These are phyloP conservation scores for Adansonia rubrostipa DNA, from an alignment of 441 rosid species.

Conservation along the genomic window DNA sequence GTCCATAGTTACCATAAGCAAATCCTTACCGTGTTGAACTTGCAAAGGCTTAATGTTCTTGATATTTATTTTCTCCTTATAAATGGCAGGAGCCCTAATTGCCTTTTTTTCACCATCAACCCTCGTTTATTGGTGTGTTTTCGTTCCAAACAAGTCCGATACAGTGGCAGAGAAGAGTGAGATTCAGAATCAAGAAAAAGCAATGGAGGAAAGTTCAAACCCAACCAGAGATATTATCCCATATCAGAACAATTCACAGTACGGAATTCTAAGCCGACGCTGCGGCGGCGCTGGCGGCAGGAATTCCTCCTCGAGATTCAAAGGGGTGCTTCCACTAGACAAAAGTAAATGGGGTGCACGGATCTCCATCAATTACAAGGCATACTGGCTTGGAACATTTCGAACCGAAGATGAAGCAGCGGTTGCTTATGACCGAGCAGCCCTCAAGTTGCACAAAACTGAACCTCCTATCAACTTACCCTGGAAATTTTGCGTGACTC, in stretches of 20 bases:
- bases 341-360: conserved; percentile 40
- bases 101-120: neutral
- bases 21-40: neutral
- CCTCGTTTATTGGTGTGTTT: neutral
- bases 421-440: conserved; percentile 43
- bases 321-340: conserved; percentile 29
- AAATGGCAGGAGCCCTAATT: neutral
- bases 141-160: neutral
- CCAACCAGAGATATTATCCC: conserved; percentile 1
- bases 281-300: neutral
- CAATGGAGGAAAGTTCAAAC: conserved; percentile 23
- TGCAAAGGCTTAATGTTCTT: neutral
- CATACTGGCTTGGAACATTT: conserved; percentile 41
- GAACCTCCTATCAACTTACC: conserved; percentile 22
- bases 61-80: conserved; percentile 18
- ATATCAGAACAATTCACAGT: neutral
- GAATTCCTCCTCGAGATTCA: conserved; percentile 28
- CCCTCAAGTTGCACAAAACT: conserved; percentile 39
- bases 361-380: conserved; percentile 30
- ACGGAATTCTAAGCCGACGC: neutral
- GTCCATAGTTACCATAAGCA: neutral
- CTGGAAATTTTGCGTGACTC: neutral
- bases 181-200: neutral
- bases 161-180: neutral
- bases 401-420: conserved; percentile 39